Evolutionary conservation across 2,329 filamentous ascomycete species (phyloP).

Genomic region (Colletotrichum sp.): DNA sequence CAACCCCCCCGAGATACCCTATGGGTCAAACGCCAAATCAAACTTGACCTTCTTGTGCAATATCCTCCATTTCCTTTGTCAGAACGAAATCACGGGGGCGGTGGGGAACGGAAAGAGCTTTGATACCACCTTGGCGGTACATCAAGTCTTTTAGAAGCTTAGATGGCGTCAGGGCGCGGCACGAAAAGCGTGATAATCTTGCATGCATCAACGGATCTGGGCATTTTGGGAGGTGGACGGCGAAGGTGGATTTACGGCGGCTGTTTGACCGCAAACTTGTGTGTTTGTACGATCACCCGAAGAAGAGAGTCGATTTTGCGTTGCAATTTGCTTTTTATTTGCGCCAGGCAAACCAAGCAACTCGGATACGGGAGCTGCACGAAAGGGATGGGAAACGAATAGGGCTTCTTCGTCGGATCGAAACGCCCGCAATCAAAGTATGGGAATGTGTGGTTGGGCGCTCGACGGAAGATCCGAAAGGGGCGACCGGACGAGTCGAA

Average conservation of each 20-base stretch:
- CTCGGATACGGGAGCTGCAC: not conserved
- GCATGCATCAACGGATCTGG: constrained; percentile 43
- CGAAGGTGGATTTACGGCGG: constrained; percentile 22
- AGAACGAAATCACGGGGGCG: constrained; percentile 23
- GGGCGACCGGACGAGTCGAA: constrained; percentile 9
- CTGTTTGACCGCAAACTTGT: not conserved
- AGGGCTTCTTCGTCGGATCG: not conserved
- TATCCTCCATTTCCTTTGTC: constrained; percentile 24
- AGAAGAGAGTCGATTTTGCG: constrained; percentile 14
- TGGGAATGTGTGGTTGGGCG: constrained; percentile 1
- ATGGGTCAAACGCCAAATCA: not conserved
- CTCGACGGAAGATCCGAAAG: constrained; percentile 19
- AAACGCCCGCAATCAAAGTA: constrained; percentile 9
- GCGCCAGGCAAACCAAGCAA: not conserved
- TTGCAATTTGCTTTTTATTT: constrained; percentile 5
- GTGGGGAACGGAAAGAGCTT: constrained; percentile 30
- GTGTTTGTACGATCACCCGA: constrained; percentile 22
- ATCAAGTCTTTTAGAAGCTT: constrained; percentile 36
- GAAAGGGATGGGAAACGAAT: not conserved
- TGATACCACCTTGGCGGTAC: constrained; percentile 32
- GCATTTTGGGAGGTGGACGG: constrained; percentile 32
- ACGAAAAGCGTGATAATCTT: constrained; percentile 45
- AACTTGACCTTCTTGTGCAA: constrained; percentile 17
- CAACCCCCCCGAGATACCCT: not conserved
- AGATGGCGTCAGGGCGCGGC: constrained; percentile 34